phyloP scores from a whole-genome alignment of 192 early-diverging fungal genomes.

The Chytriomyces sp. region DNA sequence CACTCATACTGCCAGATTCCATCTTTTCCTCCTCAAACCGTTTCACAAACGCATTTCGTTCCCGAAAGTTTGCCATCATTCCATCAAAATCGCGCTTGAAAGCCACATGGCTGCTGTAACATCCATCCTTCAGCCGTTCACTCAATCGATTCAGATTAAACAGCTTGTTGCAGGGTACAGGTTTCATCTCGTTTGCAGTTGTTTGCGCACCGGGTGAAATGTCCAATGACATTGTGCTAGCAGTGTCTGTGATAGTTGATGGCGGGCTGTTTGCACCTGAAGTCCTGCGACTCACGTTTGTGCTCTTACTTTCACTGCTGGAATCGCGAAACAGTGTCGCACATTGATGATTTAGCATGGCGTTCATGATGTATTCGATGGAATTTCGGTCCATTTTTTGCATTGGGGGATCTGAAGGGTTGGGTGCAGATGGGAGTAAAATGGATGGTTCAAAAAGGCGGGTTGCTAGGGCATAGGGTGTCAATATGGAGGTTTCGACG shows the following conservation, averaged over 20 bases:
- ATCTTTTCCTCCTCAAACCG: neutral
- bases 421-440: neutral
- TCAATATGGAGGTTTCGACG: neutral
- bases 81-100: conserved; percentile 27
- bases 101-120: neutral
- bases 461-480: neutral
- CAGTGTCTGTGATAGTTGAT: conserved; percentile 1
- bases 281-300: neutral
- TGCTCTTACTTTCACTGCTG: neutral
- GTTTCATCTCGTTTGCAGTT: neutral
- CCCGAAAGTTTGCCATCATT: neutral
- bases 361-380: conserved; percentile 13
- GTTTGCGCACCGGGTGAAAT: neutral
- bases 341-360: conserved; percentile 9
- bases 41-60: neutral
- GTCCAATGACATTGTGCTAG: neutral
- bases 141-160: conserved; percentile 1
- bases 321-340: conserved; percentile 11
- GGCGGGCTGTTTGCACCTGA: neutral
- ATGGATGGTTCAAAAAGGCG: neutral
- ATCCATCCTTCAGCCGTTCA: neutral
- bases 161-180: neutral
- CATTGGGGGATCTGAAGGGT: conserved; percentile 4
- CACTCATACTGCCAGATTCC: neutral
- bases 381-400: neutral